Percentiles rank a stretch among this genome's conserved stretches.
phyloP scores from a whole-genome alignment of 2,329 filamentous ascomycete species.

The Trichoderma guizhouense region DNA sequence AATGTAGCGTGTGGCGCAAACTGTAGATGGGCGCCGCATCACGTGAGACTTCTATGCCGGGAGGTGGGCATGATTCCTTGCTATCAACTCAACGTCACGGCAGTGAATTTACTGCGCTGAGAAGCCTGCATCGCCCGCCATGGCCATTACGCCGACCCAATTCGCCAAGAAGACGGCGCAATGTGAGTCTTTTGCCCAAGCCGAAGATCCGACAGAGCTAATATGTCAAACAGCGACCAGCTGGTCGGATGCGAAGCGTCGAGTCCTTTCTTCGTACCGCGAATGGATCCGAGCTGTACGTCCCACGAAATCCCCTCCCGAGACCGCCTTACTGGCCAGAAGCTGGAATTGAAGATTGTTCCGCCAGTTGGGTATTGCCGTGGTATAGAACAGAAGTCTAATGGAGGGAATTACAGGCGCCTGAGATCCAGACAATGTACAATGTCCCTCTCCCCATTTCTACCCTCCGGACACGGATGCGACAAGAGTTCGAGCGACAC shows the following conservation, averaged over 20 bases:
- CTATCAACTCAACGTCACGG: constrained; percentile 31
- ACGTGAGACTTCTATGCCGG: constrained; percentile 29
- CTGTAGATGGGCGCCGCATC: constrained; percentile 24
- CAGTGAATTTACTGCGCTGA: constrained; percentile 27
- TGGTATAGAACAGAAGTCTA: not conserved
- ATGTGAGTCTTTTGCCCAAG: constrained; percentile 52
- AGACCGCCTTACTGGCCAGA: not conserved
- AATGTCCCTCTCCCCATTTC: constrained; percentile 85
- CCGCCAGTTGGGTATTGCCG: not conserved
- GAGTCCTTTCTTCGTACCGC: constrained; percentile 86
- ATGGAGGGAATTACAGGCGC: constrained; percentile 58
- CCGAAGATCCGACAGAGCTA: constrained; percentile 30
- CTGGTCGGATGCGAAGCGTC: constrained; percentile 82
- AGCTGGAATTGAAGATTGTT: not conserved
- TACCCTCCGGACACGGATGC: constrained; percentile 83
- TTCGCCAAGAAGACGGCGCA: constrained; percentile 78
- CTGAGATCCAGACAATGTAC: constrained; percentile 98
- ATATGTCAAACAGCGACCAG: constrained; percentile 64
- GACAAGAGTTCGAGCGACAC: constrained; percentile 95
- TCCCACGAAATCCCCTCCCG: constrained; percentile 28
- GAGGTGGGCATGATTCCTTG: constrained; percentile 24
- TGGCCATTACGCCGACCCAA: constrained; percentile 91
- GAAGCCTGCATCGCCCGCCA: constrained; percentile 48
- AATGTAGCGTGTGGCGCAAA: constrained; percentile 20
- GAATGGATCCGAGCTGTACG: constrained; percentile 95